Percentiles rank a stretch among this genome's conserved stretches.
phyloP scores from a whole-genome alignment of 257 asterid genomes.

The Lavandula angustifolia region DNA sequence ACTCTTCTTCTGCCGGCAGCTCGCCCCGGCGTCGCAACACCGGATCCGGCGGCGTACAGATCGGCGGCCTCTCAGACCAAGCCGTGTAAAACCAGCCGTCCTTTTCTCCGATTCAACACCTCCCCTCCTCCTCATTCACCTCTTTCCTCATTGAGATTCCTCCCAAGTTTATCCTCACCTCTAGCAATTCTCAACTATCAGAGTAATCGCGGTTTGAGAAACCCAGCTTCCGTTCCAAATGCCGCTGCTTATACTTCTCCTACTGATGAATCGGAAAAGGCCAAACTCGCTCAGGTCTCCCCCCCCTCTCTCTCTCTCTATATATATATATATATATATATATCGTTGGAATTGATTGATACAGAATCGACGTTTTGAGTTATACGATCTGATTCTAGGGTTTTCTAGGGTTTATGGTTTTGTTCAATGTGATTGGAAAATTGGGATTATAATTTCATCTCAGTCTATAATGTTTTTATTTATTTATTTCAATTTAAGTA shows the following conservation, averaged over 20 bases:
- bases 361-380: too few species aligned
- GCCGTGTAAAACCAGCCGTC: conserved; percentile 26
- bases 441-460: conserved; percentile 6
- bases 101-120: conserved; percentile 31
- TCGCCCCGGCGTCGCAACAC: conserved; percentile 60
- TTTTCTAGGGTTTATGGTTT: too few species aligned
- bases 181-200: conserved; percentile 34
- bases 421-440: neutral
- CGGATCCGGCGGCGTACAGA: conserved; percentile 34
- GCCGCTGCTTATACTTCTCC: conserved; percentile 54
- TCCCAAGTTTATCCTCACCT: conserved; percentile 42
- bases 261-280: conserved; percentile 68
- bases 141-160: conserved; percentile 41
- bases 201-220: conserved; percentile 33
- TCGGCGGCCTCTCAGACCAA: conserved; percentile 32
- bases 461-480: neutral
- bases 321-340: too few species aligned
- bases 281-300: conserved; percentile 85
- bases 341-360: too few species aligned
- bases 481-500: conserved; percentile 5
- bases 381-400: too few species aligned
- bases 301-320: too few species aligned
- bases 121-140: conserved; percentile 37
- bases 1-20: conserved; percentile 74
- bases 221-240: conserved; percentile 49